Evolutionary conservation across 768 basidiomycete species (phyloP).

Genomic region (Tricholoma furcatifolium): DNA sequence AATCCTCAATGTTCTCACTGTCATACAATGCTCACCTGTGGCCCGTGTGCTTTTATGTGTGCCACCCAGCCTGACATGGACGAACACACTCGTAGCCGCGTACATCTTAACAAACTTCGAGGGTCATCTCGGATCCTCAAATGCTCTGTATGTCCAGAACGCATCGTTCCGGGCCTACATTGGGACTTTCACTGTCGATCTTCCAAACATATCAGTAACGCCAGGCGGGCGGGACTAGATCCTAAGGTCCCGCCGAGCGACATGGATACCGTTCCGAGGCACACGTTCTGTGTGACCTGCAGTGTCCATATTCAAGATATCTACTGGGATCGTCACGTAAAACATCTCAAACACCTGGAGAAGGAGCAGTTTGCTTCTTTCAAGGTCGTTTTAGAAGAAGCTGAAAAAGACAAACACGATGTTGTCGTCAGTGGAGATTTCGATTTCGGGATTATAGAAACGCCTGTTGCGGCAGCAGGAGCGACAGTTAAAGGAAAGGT

Average conservation of each 20-base stretch:
- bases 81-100: conserved; percentile 9
- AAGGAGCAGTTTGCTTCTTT: conserved; percentile 39
- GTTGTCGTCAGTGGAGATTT: conserved; percentile 40
- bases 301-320: conserved; percentile 18
- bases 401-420: conserved; percentile 55
- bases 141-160: conserved; percentile 13
- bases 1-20: conserved; percentile 7
- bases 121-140: conserved; percentile 6
- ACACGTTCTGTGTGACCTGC: conserved; percentile 30
- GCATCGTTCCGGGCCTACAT: background rate
- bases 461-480: conserved; percentile 25
- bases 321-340: conserved; percentile 35
- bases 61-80: conserved; percentile 12
- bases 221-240: background rate
- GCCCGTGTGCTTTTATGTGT: conserved; percentile 21
- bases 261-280: conserved; percentile 8
- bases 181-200: conserved; percentile 10
- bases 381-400: conserved; percentile 45
- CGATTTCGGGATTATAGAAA: conserved; percentile 54
- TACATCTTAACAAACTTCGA: conserved; percentile 16
- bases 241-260: conserved; percentile 30
- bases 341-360: conserved; percentile 28
- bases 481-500: conserved; percentile 13
- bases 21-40: conserved; percentile 19
- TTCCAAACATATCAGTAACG: conserved; percentile 3